Conservation (phyloP, 192 early-diverging fungal genomes). For the Blastocladiella britannica region DNA sequence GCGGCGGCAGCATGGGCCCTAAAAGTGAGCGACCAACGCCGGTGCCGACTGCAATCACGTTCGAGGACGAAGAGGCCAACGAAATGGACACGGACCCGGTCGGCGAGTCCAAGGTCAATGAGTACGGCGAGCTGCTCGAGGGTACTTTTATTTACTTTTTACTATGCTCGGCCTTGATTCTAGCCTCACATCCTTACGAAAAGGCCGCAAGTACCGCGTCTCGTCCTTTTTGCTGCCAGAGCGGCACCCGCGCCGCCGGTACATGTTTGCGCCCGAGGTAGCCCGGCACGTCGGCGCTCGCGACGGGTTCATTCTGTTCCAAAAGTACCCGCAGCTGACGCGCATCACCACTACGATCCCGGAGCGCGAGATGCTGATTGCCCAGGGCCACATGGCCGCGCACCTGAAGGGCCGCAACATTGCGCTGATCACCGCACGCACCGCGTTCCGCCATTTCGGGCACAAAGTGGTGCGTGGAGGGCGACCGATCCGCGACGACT, state of each 20-base stretch:
- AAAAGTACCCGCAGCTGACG: constrained; percentile 18
- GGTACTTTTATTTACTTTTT: too few relatives aligned
- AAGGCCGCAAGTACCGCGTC: neutral
- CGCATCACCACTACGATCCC: constrained; percentile 18
- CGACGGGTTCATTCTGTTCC: constrained; percentile 32
- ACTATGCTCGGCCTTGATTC: neutral
- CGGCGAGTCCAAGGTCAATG: constrained; percentile 22
- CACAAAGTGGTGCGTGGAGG: constrained; percentile 14
- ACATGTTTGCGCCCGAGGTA: constrained; percentile 30
- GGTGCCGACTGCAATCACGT: too few relatives aligned
- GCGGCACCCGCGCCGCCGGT: constrained; percentile 23
- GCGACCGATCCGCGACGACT: constrained; percentile 23
- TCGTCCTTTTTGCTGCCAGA: neutral
- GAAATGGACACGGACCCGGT: constrained; percentile 9
- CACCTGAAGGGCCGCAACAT: constrained; percentile 3
- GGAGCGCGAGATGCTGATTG: constrained; percentile 13
- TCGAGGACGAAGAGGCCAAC: constrained; percentile 4
- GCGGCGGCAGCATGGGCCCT: too few relatives aligned
- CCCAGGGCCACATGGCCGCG: neutral
- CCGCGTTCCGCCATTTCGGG: neutral
- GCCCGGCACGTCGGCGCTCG: constrained; percentile 22
- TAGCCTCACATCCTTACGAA: neutral
- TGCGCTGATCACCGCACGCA: constrained; percentile 1
- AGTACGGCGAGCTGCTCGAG: constrained; percentile 24
- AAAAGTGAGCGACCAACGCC: too few relatives aligned